These are phyloP conservation scores for Vitis hybrid DNA, from an alignment of 177 flowering plant genomes.

Conservation along the genomic window DNA sequence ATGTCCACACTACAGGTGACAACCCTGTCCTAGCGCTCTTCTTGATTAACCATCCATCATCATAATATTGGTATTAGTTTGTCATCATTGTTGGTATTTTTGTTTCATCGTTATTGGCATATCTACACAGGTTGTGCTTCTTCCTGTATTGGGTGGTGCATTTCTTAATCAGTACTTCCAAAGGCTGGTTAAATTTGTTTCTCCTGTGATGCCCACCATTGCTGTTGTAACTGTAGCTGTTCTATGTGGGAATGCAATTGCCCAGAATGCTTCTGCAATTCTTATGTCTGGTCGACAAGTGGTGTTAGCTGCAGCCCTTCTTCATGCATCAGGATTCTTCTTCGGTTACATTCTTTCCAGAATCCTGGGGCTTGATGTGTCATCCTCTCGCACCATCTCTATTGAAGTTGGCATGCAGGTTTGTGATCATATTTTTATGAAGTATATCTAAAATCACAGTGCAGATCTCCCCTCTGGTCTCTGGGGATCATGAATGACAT, in stretches of 20 bases:
- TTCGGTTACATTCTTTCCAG: conserved; percentile 80
- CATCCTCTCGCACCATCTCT: conserved; percentile 78
- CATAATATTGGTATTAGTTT: no score
- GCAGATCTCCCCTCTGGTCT: no score
- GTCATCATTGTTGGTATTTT: no score
- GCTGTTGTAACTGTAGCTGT: conserved; percentile 76
- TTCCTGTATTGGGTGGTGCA: conserved; percentile 79
- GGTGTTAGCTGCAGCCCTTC: conserved; percentile 54
- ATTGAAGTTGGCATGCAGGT: conserved; percentile 99
- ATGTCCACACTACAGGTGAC: conserved; percentile 75
- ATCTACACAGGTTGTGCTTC: conserved; percentile 72
- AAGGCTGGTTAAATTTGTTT: conserved; percentile 60
- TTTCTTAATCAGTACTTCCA: conserved; percentile 78
- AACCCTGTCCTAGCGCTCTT: background rate
- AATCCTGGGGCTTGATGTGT: conserved; percentile 58
- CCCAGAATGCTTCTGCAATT: conserved; percentile 76
- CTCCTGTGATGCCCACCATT: conserved; percentile 85
- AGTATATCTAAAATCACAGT: no score
- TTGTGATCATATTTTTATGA: no score
- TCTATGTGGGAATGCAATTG: conserved; percentile 81
- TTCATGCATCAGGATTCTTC: conserved; percentile 83
- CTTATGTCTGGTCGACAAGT: conserved; percentile 77
- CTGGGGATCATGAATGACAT: no score
- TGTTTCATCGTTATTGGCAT: background rate
- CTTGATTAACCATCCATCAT: background rate